Conservation (phyloP, 805 yeast genomes). For the Yarrowia alimentaria region DNA sequence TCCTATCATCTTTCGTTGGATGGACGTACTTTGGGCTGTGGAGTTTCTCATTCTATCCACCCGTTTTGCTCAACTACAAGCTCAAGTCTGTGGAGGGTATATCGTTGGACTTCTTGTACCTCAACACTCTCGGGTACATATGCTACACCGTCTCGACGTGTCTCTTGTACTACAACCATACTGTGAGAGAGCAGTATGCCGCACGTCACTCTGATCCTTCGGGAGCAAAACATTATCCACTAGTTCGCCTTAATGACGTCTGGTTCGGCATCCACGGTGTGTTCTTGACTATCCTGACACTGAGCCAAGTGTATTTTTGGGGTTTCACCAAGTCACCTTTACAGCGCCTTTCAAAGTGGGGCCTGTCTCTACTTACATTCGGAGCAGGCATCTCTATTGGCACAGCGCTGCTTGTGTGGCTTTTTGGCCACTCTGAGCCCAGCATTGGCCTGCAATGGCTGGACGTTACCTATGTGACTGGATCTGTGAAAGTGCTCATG, state of each 20-base stretch:
- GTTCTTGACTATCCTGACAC: conserved; percentile 39
- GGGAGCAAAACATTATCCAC: conserved; percentile 38
- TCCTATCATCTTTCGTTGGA: conserved; percentile 11
- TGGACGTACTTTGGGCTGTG: conserved; percentile 31
- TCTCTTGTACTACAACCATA: conserved; percentile 38
- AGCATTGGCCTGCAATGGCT: conserved; percentile 33
- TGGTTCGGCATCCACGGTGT: conserved; percentile 49
- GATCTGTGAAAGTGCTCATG: conserved; percentile 47
- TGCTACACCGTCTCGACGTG: conserved; percentile 39
- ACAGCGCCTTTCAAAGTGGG: conserved; percentile 36
- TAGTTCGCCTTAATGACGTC: conserved; percentile 47
- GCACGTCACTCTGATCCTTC: conserved; percentile 33
- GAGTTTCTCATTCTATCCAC: conserved; percentile 44
- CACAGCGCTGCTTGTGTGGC: conserved; percentile 33
- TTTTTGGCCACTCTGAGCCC: conserved; percentile 4
- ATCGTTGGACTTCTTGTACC: conserved; percentile 40
- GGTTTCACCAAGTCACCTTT: conserved; percentile 40
- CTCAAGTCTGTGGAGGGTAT: conserved; percentile 42
- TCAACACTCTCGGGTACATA: conserved; percentile 42
- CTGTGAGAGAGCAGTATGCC: conserved; percentile 41
- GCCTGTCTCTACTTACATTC: conserved; percentile 33
- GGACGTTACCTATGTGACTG: conserved; percentile 45
- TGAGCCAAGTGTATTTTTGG: conserved; percentile 43
- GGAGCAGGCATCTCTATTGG: conserved; percentile 32
- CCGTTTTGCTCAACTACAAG: conserved; percentile 38